Evolutionary conservation across 352 stramenopile species (phyloP).

Genomic region (Blastocystis hominis): DNA sequence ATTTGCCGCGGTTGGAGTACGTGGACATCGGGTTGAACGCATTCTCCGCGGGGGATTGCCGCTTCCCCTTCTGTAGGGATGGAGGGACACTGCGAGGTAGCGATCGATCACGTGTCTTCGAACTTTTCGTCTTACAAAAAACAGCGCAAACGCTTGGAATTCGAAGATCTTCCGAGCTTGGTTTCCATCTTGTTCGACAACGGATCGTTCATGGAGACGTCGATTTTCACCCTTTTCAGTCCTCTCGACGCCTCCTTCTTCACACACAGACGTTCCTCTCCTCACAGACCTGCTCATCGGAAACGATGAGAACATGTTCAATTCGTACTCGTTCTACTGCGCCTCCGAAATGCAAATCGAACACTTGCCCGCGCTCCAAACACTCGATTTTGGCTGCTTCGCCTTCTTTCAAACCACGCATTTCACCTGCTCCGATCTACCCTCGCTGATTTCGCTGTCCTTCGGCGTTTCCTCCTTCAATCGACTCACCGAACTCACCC

Average conservation of each 20-base stretch:
- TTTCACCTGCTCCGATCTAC: not conserved
- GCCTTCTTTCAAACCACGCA: not conserved
- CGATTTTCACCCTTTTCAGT: not conserved
- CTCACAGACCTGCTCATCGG: constrained; percentile 45
- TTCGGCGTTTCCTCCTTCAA: not conserved
- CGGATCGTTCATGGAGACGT: constrained; percentile 19
- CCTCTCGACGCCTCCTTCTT: not conserved
- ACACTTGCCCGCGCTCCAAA: not conserved
- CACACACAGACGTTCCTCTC: not conserved
- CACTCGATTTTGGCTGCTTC: not conserved
- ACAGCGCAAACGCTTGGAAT: not conserved
- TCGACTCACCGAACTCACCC: not conserved
- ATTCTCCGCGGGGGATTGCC: not conserved
- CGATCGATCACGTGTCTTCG: not conserved
- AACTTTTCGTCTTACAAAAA: not conserved
- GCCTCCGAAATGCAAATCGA: not conserved
- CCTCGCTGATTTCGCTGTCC: constrained; percentile 26
- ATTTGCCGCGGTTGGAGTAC: constrained; percentile 1
- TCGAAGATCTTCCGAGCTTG: constrained; percentile 16
- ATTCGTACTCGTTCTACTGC: constrained; percentile 54
- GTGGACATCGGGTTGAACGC: constrained; percentile 20
- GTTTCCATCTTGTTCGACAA: constrained; percentile 25
- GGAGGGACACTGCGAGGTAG: not conserved
- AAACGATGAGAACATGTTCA: constrained; percentile 19
- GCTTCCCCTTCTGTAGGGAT: not conserved